A percentile compares a stretch with the other conserved stretches of the same genome.
Evolutionary conservation across 139 green algal species (phyloP).

Genomic region (Medakamo hakoo): DNA sequence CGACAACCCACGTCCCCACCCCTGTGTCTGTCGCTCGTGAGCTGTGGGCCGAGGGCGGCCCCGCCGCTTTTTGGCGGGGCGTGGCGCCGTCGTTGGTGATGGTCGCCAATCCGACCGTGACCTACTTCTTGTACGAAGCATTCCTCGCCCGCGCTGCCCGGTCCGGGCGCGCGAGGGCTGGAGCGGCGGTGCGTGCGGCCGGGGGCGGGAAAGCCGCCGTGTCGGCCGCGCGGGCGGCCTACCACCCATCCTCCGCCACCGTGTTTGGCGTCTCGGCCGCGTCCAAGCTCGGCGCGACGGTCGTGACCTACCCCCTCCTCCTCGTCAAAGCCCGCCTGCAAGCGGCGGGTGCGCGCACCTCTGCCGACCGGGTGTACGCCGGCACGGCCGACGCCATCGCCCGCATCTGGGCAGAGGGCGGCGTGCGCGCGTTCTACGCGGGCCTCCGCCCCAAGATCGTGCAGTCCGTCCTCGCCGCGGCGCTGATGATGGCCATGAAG

Average conservation of each 20-base stretch:
- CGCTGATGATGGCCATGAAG: conserved; percentile 69
- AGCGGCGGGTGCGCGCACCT: conserved; percentile 12
- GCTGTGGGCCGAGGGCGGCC: conserved; percentile 13
- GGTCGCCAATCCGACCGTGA: conserved; percentile 70
- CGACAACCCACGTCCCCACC: too few species aligned
- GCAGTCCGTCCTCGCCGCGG: conserved; percentile 68
- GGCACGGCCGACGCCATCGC: conserved; percentile 35
- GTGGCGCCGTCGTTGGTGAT: conserved; percentile 68
- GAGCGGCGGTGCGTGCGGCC: not conserved
- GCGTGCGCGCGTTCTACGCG: conserved; percentile 50
- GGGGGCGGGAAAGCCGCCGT: not conserved
- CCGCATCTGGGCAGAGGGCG: conserved; percentile 28
- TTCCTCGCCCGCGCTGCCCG: conserved; percentile 17
- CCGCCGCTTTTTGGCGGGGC: conserved; percentile 69
- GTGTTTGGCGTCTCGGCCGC: conserved; percentile 68
- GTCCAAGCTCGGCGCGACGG: conserved; percentile 81
- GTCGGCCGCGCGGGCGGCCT: conserved; percentile 1
- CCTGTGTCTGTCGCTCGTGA: not conserved
- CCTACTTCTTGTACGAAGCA: conserved; percentile 79
- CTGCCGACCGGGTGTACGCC: conserved; percentile 34
- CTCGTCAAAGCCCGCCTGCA: conserved; percentile 70
- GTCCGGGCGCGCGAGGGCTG: not conserved
- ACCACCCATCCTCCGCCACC: conserved; percentile 37
- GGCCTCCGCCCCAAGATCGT: conserved; percentile 65
- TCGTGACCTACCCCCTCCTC: conserved; percentile 88